These are phyloP conservation scores for Ricinus communis DNA, from an alignment of 345 rosid species.

Conservation along the genomic window DNA sequence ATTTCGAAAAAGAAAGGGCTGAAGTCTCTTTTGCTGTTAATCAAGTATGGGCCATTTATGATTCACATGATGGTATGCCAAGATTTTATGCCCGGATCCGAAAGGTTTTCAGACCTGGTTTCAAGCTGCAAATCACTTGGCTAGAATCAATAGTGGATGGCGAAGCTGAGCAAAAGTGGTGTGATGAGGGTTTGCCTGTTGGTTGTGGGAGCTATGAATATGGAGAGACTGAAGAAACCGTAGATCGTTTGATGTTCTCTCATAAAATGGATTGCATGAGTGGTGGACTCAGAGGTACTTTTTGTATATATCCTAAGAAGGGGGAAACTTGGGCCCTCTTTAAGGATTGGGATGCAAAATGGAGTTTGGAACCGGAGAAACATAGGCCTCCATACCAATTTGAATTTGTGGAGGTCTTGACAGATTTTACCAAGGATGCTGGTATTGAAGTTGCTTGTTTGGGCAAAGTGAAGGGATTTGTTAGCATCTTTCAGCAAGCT, in stretches of 20 bases:
- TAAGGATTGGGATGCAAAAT: constrained; percentile 63
- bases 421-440: constrained; percentile 43
- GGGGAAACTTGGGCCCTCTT: constrained; percentile 93
- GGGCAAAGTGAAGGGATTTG: constrained; percentile 76
- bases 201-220: constrained; percentile 59
- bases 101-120: constrained; percentile 53
- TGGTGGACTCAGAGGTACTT: constrained; percentile 21
- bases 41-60: constrained; percentile 89
- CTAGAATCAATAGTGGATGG: constrained; percentile 53
- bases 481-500: constrained; percentile 53
- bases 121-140: constrained; percentile 73
- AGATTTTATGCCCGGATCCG: constrained; percentile 63
- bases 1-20: constrained; percentile 52
- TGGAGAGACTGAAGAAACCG: constrained; percentile 40
- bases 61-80: constrained; percentile 75
- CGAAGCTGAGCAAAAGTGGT: constrained; percentile 39
- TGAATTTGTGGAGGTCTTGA: constrained; percentile 67
- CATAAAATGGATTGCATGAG: constrained; percentile 37
- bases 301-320: constrained; percentile 55
- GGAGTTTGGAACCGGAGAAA: constrained; percentile 49
- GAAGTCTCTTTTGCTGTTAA: constrained; percentile 54
- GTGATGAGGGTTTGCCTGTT: constrained; percentile 47
- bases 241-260: constrained; percentile 63
- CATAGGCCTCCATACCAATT: constrained; percentile 45
- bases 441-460: constrained; percentile 72